Evolutionary conservation across 192 early-diverging fungal genomes (phyloP).

Genomic region (Dissophora globulifera): DNA sequence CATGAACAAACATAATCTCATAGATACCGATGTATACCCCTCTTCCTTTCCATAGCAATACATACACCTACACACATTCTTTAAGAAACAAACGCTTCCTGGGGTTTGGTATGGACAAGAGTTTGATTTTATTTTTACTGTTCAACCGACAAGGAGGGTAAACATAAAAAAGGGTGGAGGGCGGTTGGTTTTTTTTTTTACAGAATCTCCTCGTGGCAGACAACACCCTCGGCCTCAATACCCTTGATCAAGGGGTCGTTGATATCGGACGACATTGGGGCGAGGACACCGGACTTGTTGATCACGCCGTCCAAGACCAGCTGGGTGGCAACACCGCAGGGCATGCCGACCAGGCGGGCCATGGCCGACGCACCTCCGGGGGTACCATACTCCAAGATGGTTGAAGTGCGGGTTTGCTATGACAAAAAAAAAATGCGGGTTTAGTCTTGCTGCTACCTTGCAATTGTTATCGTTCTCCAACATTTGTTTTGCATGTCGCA

Average conservation of each 20-base stretch:
- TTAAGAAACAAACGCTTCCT: too few species aligned
- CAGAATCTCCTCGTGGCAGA: slow-evolving; percentile 80
- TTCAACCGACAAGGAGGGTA: too few species aligned
- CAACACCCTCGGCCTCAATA: slow-evolving; percentile 90
- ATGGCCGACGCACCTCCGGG: slow-evolving; percentile 87
- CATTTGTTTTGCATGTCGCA: too few species aligned
- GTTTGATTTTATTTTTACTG: too few species aligned
- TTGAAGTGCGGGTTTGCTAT: slow-evolving; percentile 90
- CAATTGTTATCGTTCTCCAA: too few species aligned
- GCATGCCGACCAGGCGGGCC: slow-evolving; percentile 97
- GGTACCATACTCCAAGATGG: slow-evolving; percentile 92
- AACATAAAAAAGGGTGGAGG: too few species aligned
- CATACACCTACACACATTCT: too few species aligned
- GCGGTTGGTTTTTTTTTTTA: slow-evolving; percentile 58
- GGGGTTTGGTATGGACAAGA: too few species aligned
- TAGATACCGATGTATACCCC: too few species aligned
- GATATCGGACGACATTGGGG: slow-evolving; percentile 90
- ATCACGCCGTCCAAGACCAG: slow-evolving; percentile 88
- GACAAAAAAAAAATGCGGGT: neutral
- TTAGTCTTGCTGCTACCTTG: neutral
- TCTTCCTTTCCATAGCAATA: too few species aligned
- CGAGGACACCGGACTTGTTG: slow-evolving; percentile 85
- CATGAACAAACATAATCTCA: too few species aligned
- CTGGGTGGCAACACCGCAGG: slow-evolving; percentile 95
- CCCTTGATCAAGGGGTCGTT: slow-evolving; percentile 90